Percentiles rank a stretch among this genome's conserved stretches.
Evolutionary conservation across 2,329 filamentous ascomycete genomes (phyloP).

Genomic region (Hysterium pulicare): DNA sequence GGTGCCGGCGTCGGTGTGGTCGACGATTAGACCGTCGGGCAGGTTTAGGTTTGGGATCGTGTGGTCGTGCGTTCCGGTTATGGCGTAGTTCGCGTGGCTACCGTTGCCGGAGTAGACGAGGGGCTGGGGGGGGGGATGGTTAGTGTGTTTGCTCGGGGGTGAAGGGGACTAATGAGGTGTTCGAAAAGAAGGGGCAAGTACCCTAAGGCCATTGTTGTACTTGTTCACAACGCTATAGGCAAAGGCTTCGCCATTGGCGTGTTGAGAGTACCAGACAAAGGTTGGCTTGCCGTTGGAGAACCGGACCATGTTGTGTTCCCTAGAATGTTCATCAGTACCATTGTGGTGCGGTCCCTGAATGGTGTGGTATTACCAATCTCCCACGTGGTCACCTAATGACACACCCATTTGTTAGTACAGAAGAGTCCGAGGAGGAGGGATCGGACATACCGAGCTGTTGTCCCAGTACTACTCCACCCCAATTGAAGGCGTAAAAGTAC

Average conservation of each 20-base stretch:
- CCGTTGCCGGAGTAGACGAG: conserved; percentile 59
- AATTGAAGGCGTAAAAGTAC: conserved; percentile 59
- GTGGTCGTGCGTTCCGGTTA: conserved; percentile 58
- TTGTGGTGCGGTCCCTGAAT: neutral
- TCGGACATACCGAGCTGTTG: conserved; percentile 43
- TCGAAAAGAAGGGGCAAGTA: too few relatives aligned
- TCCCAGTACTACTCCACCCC: conserved; percentile 50
- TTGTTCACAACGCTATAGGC: conserved; percentile 56
- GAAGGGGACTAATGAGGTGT: neutral
- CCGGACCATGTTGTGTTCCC: conserved; percentile 66
- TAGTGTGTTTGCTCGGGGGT: neutral
- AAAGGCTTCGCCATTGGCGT: conserved; percentile 61
- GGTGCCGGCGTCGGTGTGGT: conserved; percentile 53
- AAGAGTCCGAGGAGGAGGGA: neutral
- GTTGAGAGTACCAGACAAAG: conserved; percentile 62
- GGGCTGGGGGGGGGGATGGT: conserved; percentile 35
- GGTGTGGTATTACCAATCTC: conserved; percentile 49
- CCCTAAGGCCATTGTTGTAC: conserved; percentile 44
- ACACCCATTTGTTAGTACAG: too few relatives aligned
- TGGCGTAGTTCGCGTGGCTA: conserved; percentile 64
- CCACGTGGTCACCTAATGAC: conserved; percentile 56
- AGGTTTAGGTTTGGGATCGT: conserved; percentile 60
- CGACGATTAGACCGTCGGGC: conserved; percentile 49
- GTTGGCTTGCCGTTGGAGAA: conserved; percentile 56
- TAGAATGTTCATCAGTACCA: conserved; percentile 14